Evolutionary conservation across 2,329 filamentous ascomycete genomes (phyloP).

Genomic region (Drechslerella stenobrocha): DNA sequence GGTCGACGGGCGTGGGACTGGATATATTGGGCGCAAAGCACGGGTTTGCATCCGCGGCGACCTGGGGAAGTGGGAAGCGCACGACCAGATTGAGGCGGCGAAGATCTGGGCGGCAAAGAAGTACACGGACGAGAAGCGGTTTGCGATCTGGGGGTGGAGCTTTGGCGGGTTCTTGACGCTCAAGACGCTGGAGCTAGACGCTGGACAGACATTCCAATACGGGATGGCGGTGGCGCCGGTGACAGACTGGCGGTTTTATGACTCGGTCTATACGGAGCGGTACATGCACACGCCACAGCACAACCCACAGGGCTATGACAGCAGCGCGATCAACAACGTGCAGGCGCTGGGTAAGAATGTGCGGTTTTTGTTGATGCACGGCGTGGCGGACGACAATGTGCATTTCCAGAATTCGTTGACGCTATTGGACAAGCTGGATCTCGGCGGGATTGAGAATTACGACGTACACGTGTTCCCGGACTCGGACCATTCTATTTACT

Average conservation of each 20-base stretch:
- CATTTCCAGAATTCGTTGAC: conserved; percentile 93
- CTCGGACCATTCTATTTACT: conserved; percentile 91
- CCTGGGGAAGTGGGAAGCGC: conserved; percentile 80
- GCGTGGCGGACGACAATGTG: conserved; percentile 94
- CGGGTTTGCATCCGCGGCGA: conserved; percentile 81
- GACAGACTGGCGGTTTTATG: conserved; percentile 96
- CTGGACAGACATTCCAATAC: conserved; percentile 85
- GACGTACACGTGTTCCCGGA: conserved; percentile 97
- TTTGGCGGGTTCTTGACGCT: conserved; percentile 94
- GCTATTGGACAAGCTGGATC: conserved; percentile 81
- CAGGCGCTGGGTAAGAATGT: conserved; percentile 73
- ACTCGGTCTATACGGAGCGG: conserved; percentile 89
- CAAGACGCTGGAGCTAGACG: conserved; percentile 91
- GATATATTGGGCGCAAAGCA: conserved; percentile 80
- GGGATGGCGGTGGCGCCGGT: conserved; percentile 98
- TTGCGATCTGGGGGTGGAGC: conserved; percentile 98
- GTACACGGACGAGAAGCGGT: conserved; percentile 78
- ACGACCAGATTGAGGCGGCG: conserved; percentile 87
- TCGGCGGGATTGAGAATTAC: conserved; percentile 83
- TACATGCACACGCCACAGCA: conserved; percentile 95
- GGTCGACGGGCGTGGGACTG: conserved; percentile 89
- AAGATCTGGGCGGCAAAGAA: conserved; percentile 77
- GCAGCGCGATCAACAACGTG: conserved; percentile 73
- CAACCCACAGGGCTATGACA: conserved; percentile 76
- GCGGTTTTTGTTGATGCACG: conserved; percentile 93